Evolutionary conservation across 805 yeast species (phyloP).

Genomic region (Metschnikowia shivogae): DNA sequence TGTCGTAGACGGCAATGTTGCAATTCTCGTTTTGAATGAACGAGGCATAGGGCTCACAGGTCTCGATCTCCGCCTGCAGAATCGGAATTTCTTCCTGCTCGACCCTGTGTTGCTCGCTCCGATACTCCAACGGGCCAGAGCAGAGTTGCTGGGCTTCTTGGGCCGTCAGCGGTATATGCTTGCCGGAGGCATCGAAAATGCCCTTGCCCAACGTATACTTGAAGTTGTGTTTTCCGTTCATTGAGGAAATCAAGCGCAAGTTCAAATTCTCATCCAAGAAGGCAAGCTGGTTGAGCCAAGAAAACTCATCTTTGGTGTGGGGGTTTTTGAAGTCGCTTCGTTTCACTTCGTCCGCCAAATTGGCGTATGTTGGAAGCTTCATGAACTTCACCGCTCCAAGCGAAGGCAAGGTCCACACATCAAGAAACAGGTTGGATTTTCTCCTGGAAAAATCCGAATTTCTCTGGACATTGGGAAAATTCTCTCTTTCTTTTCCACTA

Average conservation of each 20-base stretch:
- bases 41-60: slow-evolving; percentile 40
- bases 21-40: slow-evolving; percentile 29
- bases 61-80: slow-evolving; percentile 54
- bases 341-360: slow-evolving; percentile 5
- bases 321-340: slow-evolving; percentile 1
- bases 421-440: slow-evolving; percentile 21
- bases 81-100: slow-evolving; percentile 26
- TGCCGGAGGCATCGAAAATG: neutral
- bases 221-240: slow-evolving; percentile 35
- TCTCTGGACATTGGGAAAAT: slow-evolving; percentile 24
- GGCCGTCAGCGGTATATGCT: neutral
- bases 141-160: neutral
- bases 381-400: slow-evolving; percentile 26
- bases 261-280: slow-evolving; percentile 28
- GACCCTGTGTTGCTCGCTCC: neutral
- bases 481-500: slow-evolving; percentile 27
- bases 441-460: slow-evolving; percentile 10
- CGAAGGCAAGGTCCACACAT: slow-evolving; percentile 48
- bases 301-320: neutral
- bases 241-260: slow-evolving; percentile 32
- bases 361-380: slow-evolving; percentile 21
- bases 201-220: slow-evolving; percentile 40
- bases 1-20: slow-evolving; percentile 28
- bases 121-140: slow-evolving; percentile 6
- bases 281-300: slow-evolving; percentile 25